Conservation (phyloP, 306 rosid species). For the Lotus japonicus region DNA sequence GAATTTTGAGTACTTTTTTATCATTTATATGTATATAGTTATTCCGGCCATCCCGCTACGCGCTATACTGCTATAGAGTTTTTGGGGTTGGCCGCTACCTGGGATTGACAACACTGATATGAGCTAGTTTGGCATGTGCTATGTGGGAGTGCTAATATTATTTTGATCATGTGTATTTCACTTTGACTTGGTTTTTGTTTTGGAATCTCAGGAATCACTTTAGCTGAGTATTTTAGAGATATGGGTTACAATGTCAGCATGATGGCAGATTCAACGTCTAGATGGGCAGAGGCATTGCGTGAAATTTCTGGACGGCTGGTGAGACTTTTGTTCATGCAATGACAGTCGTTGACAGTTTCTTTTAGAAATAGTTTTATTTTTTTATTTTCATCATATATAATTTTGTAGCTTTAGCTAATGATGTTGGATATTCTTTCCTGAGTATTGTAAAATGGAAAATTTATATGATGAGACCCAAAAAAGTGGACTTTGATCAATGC, state of each 20-base stretch:
- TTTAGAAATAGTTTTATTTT: background rate
- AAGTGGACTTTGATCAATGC: constrained; percentile 8
- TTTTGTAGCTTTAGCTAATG: background rate
- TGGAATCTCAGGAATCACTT: constrained; percentile 75
- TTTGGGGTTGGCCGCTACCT: too few relatives aligned
- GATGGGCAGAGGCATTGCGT: constrained; percentile 99
- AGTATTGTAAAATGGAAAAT: background rate
- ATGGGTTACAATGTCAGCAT: constrained; percentile 99
- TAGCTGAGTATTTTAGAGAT: constrained; percentile 98
- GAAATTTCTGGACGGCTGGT: constrained; percentile 99
- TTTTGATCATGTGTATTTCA: background rate
- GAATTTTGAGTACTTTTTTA: too few relatives aligned
- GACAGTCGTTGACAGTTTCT: background rate
- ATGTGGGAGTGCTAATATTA: background rate
- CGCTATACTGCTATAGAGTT: too few relatives aligned
- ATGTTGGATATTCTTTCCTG: background rate
- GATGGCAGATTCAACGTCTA: constrained; percentile 99
- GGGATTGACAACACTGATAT: too few relatives aligned
- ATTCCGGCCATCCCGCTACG: too few relatives aligned
- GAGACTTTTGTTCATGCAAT: constrained; percentile 24
- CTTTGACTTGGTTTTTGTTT: constrained; percentile 3
- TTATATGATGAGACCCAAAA: background rate
- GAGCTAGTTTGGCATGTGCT: constrained; percentile 1
- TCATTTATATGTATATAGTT: too few relatives aligned
- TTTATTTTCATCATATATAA: background rate